Evolutionary conservation across 1,284 basidiomycete species (phyloP).

Genomic region (Hypsizygus ulmarius): DNA sequence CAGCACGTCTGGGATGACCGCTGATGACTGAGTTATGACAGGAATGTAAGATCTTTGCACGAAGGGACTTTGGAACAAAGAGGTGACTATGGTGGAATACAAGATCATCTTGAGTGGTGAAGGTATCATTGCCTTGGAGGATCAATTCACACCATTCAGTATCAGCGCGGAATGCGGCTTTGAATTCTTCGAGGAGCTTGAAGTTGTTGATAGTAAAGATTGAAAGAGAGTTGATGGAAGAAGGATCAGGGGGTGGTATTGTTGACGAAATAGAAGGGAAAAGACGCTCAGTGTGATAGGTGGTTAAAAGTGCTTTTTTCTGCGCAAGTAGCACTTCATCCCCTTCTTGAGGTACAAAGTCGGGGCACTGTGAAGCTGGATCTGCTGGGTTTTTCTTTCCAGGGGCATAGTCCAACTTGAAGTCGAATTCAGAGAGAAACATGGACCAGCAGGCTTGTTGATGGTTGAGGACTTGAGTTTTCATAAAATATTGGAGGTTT

Average conservation of each 20-base stretch:
- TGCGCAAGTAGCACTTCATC: slow-evolving; percentile 25
- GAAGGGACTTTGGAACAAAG: slow-evolving; percentile 33
- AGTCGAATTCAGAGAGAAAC: slow-evolving; percentile 37
- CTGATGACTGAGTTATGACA: slow-evolving; percentile 26
- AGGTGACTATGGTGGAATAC: slow-evolving; percentile 33
- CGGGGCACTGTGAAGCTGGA: slow-evolving; percentile 27
- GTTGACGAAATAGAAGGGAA: slow-evolving; percentile 11
- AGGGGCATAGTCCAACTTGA: slow-evolving; percentile 32
- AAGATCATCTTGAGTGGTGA: slow-evolving; percentile 27
- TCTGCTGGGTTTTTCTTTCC: slow-evolving; percentile 34
- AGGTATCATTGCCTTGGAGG: slow-evolving; percentile 23
- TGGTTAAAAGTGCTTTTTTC: slow-evolving; percentile 21
- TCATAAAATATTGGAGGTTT: slow-evolving; percentile 22
- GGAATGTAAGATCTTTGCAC: slow-evolving; percentile 25
- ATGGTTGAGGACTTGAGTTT: slow-evolving; percentile 14
- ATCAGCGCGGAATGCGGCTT: slow-evolving; percentile 23
- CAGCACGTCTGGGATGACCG: slow-evolving; percentile 28
- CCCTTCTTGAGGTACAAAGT: slow-evolving; percentile 35
- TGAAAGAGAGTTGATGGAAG: slow-evolving; percentile 11
- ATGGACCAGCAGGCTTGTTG: slow-evolving; percentile 20
- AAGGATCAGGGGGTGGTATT: slow-evolving; percentile 2
- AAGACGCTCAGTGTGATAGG: slow-evolving; percentile 23
- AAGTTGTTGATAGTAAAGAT: slow-evolving; percentile 23
- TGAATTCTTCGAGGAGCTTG: slow-evolving; percentile 25
- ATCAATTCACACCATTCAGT: slow-evolving; percentile 31